Conservation (phyloP, 2,329 filamentous ascomycete genomes). For the Fusarium sp. region DNA sequence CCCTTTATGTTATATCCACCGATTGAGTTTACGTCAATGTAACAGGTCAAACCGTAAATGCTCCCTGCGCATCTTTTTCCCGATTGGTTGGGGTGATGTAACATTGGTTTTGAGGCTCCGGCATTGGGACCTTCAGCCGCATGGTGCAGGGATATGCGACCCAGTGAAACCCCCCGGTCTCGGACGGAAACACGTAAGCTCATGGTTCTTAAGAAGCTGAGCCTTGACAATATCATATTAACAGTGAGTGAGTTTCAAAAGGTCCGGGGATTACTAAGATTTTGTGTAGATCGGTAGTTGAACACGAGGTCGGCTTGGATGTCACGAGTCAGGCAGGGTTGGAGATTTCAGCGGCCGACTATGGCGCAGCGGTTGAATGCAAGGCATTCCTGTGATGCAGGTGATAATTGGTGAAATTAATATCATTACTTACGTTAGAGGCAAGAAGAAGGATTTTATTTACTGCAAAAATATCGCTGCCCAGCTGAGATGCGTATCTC, state of each 20-base stretch:
- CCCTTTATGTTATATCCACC: neutral
- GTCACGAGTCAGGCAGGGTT: neutral
- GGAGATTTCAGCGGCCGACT: fast-evolving
- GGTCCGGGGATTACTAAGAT: neutral
- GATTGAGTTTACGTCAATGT: neutral
- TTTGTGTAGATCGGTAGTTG: neutral
- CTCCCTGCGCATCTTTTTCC: neutral
- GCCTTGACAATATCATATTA: neutral
- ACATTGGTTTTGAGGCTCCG: neutral
- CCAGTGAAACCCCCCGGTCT: neutral
- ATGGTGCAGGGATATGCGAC: neutral
- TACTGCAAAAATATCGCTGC: no score
- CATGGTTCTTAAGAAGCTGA: neutral
- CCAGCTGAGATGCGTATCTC: neutral
- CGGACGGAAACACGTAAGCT: neutral
- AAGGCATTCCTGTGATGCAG: no score
- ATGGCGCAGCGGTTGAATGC: neutral
- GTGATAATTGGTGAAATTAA: no score
- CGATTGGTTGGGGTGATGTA: neutral
- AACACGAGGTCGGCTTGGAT: neutral
- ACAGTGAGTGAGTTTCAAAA: neutral
- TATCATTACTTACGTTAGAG: no score
- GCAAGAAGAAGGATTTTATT: neutral
- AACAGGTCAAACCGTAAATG: neutral
- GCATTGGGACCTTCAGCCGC: neutral